Evolutionary conservation across 257 asterid species (phyloP), one percentile per base, ranked within the genome.

Genomic region (Nicotiana attenuata): DNA sequence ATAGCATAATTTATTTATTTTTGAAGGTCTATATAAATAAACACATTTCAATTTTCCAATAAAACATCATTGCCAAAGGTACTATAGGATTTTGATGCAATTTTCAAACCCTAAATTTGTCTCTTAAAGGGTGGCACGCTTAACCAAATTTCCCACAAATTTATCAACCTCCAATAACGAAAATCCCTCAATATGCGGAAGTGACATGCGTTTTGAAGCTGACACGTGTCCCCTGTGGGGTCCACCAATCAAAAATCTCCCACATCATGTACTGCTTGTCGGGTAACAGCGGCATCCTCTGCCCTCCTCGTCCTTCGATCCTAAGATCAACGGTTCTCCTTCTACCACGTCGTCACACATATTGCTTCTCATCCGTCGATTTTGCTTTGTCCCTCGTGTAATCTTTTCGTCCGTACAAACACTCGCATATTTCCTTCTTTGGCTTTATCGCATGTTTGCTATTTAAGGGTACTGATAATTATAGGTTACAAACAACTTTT

Each of bases 371-470:
- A 7, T 5, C 85, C 86, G 84, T 85, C 17, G 2, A 87, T 84
- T 3, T 35, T 4, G 24, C 35, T 24, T 47, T 14, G 55, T 31
- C 13, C 19, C 50, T 41, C 50, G 50, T 41, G 3, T 29, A 8
- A 41, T 10, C 47, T 1, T 24, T 0, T 38, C n/a, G 81, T 52
- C 82, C 83, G 82, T 83, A 68, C 82, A 71, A 52, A 20, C n/a
- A 14, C 41, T 81, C 29, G 55, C 84, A 66, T 77, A 71, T 84
- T 84, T 77, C 86, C 86, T 26, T 80, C 76, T 84, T 85, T 85
- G 80, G 87, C 77, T 64, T 85, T 69, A 69, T 60, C 87, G 71
- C 33, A 77, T 73, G 87, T 71, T 83, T 85, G 81, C 88, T 76
- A 81, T 38, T 85, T 83, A 38, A 61, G 84, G 84, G 78, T 67